phyloP scores from a whole-genome alignment of 345 rosid genomes.

The Aurinia saxatilis region DNA sequence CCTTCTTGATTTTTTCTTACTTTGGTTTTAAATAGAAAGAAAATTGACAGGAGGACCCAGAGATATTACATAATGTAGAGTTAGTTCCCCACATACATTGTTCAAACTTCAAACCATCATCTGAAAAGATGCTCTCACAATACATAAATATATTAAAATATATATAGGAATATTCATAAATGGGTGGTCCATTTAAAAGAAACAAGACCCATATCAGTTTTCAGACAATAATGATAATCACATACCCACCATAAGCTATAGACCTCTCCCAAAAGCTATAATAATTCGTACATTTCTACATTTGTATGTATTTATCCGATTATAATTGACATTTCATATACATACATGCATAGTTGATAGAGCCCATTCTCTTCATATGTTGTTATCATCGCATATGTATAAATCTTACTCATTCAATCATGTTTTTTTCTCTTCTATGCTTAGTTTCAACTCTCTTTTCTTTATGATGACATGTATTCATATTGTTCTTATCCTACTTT shows the following conservation, averaged over 20 bases:
- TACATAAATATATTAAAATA: background rate
- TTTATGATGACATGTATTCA: background rate
- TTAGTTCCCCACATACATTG: constrained; percentile 24
- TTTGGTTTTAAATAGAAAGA: background rate
- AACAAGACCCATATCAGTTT: constrained; percentile 31
- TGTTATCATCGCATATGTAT: constrained; percentile 9
- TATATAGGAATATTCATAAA: constrained; percentile 24
- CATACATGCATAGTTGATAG: background rate
- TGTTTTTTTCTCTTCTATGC: background rate
- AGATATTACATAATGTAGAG: constrained; percentile 14
- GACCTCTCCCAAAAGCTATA: constrained; percentile 17
- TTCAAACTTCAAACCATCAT: constrained; percentile 18
- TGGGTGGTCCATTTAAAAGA: constrained; percentile 26
- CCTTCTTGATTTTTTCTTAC: background rate
- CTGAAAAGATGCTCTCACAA: constrained; percentile 25
- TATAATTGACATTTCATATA: constrained; percentile 14
- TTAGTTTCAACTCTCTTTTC: background rate
- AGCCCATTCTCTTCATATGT: constrained; percentile 24
- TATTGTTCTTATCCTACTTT: background rate
- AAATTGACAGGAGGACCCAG: constrained; percentile 7
- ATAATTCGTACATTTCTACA: constrained; percentile 21
- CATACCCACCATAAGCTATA: constrained; percentile 28
- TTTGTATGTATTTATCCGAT: constrained; percentile 7
- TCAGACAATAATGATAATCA: constrained; percentile 28
- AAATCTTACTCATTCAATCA: constrained; percentile 1